These are phyloP conservation scores for Aspergillus tamarii DNA, from an alignment of 2,329 filamentous ascomycete species.

Conservation along the genomic window DNA sequence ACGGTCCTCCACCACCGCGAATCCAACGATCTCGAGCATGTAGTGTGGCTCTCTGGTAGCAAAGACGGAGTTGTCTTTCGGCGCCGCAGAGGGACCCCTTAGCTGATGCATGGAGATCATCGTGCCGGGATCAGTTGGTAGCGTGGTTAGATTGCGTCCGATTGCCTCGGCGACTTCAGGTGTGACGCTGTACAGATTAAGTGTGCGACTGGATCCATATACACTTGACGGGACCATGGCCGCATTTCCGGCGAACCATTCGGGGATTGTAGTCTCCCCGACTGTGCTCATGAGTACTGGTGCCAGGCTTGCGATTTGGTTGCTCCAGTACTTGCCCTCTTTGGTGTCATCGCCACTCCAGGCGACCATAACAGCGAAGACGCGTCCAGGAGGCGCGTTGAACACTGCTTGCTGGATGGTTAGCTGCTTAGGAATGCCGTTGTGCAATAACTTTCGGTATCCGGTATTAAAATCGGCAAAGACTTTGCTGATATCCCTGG, in stretches of 20 bases:
- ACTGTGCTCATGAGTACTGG: slow-evolving; percentile 21
- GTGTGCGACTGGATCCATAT: slow-evolving; percentile 13
- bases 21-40: slow-evolving; percentile 24
- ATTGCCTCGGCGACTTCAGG: slow-evolving; percentile 14
- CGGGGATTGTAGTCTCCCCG: slow-evolving; percentile 15
- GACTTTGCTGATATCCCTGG: slow-evolving; percentile 12
- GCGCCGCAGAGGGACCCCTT: slow-evolving; percentile 16
- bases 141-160: not conserved
- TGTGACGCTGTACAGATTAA: slow-evolving; percentile 13
- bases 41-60: slow-evolving; percentile 23
- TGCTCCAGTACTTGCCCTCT: slow-evolving; percentile 20
- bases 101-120: slow-evolving; percentile 26
- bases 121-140: slow-evolving; percentile 12
- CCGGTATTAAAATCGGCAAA: slow-evolving; percentile 17
- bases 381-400: slow-evolving; percentile 17
- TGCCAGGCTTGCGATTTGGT: slow-evolving; percentile 18
- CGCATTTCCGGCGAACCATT: slow-evolving; percentile 8
- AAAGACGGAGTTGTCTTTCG: slow-evolving; percentile 18
- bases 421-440: slow-evolving; percentile 12
- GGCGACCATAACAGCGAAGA: slow-evolving; percentile 13
- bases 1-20: not conserved
- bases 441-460: slow-evolving; percentile 13
- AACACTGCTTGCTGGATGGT: slow-evolving; percentile 20
- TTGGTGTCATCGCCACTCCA: slow-evolving; percentile 19
- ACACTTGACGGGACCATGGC: slow-evolving; percentile 2